Percentiles rank a stretch among this genome's conserved stretches.
Conservation (phyloP, 2,329 filamentous ascomycete species). For the Penicillium nordicum region DNA sequence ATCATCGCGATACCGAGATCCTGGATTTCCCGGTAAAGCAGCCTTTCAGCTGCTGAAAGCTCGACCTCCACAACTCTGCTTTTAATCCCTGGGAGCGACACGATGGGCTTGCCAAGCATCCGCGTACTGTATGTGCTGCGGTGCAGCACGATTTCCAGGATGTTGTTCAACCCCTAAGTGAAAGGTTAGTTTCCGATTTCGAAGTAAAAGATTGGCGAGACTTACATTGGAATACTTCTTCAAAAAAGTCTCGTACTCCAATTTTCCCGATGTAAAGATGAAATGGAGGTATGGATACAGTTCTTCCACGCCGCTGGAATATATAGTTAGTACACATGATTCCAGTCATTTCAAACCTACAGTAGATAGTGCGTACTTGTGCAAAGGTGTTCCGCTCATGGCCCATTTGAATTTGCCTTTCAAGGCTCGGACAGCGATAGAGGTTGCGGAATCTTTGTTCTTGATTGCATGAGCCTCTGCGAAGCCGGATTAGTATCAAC, state of each 20-base stretch:
- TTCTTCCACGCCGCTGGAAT: slow-evolving; percentile 31
- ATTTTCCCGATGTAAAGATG: slow-evolving; percentile 30
- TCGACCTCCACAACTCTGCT: background rate
- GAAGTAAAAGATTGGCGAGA: background rate
- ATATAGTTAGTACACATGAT: background rate
- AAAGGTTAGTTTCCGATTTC: background rate
- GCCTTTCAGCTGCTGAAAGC: background rate
- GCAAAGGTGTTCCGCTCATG: slow-evolving; percentile 39
- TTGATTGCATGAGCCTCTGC: slow-evolving; percentile 38
- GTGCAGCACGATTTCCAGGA: background rate
- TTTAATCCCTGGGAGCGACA: background rate
- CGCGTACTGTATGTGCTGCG: background rate
- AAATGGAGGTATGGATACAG: slow-evolving; percentile 41
- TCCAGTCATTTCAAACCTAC: background rate
- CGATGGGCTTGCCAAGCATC: background rate
- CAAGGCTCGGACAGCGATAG: slow-evolving; percentile 36
- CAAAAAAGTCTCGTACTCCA: slow-evolving; percentile 23
- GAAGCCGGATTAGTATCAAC: background rate
- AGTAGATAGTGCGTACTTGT: slow-evolving; percentile 29
- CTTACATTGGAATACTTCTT: slow-evolving; percentile 26
- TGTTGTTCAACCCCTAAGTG: background rate
- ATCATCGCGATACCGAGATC: slow-evolving; percentile 4
- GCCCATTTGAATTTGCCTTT: slow-evolving; percentile 38
- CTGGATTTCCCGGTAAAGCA: background rate
- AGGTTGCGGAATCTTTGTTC: slow-evolving; percentile 33